Evolutionary conservation across 106 monocot species (phyloP).

Genomic region (Apostasia ramifera): DNA sequence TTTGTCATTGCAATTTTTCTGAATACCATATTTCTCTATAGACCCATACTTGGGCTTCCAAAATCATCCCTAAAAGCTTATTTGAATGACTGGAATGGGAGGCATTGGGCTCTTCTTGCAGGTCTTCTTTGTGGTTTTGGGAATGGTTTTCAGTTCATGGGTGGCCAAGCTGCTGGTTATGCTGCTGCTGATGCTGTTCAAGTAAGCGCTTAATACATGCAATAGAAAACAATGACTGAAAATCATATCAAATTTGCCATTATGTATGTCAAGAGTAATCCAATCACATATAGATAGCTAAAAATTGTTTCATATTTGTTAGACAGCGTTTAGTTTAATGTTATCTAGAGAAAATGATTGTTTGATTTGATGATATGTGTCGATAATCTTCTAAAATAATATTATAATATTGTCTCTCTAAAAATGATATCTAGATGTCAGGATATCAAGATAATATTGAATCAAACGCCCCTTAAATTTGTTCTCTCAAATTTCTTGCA

Average conservation of each 20-base stretch:
- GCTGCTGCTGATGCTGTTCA: constrained; percentile 95
- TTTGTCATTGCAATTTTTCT: constrained; percentile 62
- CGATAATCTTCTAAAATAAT: too few relatives aligned
- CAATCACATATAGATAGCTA: too few relatives aligned
- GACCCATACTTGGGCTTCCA: constrained; percentile 74
- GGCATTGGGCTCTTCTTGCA: constrained; percentile 87
- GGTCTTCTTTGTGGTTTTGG: constrained; percentile 89
- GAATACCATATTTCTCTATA: constrained; percentile 71
- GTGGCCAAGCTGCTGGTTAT: constrained; percentile 91
- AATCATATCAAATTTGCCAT: neutral
- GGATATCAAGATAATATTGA: too few relatives aligned
- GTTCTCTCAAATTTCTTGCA: too few relatives aligned
- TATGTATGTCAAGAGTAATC: neutral
- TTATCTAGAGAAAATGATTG: neutral
- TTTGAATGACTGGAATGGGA: constrained; percentile 79
- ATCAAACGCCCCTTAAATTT: too few relatives aligned
- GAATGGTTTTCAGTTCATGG: constrained; percentile 98
- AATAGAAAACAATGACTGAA: neutral
- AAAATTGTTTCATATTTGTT: too few relatives aligned
- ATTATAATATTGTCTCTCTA: too few relatives aligned
- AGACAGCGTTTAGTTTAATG: neutral
- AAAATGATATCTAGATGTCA: too few relatives aligned
- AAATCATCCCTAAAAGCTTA: constrained; percentile 69
- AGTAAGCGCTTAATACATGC: constrained; percentile 25
- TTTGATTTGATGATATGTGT: too few relatives aligned